phyloP scores from a whole-genome alignment of 306 rosid genomes.

The Sphenostylis stenocarpa region DNA sequence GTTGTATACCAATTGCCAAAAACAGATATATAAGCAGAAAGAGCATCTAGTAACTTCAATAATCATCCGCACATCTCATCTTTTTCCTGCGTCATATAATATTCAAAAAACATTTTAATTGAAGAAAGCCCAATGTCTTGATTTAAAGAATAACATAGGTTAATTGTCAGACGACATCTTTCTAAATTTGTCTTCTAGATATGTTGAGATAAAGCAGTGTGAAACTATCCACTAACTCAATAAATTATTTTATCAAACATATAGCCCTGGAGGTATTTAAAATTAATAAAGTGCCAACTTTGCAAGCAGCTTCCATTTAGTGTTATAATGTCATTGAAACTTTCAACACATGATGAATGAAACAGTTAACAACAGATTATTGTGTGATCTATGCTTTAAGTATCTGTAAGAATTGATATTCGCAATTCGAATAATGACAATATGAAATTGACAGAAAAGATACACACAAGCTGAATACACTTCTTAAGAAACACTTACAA shows the following conservation, averaged over 20 bases:
- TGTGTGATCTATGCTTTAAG: not conserved
- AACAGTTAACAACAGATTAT: not conserved
- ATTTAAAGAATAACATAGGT: not conserved
- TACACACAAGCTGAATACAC: not conserved
- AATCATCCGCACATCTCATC: conserved; percentile 18
- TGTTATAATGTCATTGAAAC: not conserved
- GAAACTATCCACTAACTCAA: not conserved
- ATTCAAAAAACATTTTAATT: not conserved
- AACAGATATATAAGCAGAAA: not conserved
- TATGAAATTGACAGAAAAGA: not conserved
- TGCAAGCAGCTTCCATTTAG: not conserved
- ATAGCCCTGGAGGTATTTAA: too few relatives aligned
- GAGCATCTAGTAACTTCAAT: not conserved
- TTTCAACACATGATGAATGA: not conserved
- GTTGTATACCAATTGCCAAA: not conserved
- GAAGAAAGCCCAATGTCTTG: not conserved
- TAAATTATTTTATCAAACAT: too few relatives aligned
- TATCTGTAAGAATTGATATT: not conserved
- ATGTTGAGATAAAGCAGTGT: not conserved
- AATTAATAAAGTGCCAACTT: too few relatives aligned
- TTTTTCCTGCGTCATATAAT: conserved; percentile 21
- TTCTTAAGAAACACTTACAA: not conserved
- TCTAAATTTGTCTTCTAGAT: not conserved
- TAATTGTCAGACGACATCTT: not conserved
- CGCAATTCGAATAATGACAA: not conserved